Evolutionary conservation across 371 early-diverging fungal species (phyloP).

Genomic region (Mucor lusitanicus): DNA sequence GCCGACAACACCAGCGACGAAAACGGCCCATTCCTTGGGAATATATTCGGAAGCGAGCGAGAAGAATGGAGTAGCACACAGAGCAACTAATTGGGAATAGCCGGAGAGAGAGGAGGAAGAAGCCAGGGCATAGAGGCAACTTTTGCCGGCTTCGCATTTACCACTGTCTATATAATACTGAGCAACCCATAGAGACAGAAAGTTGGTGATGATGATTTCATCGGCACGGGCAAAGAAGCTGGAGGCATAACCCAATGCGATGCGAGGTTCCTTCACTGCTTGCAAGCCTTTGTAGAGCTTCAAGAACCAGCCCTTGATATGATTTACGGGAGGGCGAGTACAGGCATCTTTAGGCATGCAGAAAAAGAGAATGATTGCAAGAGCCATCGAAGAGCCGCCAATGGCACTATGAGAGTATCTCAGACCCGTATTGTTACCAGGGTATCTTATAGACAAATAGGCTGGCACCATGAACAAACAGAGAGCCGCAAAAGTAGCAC

Average conservation of each 20-base stretch:
- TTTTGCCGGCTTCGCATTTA: conserved; percentile 40
- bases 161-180: conserved; percentile 61
- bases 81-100: conserved; percentile 69
- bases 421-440: conserved; percentile 28
- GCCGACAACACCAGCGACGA: conserved; percentile 60
- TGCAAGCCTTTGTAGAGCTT: conserved; percentile 26
- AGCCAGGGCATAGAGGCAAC: conserved; percentile 49
- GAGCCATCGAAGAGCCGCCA: conserved; percentile 39
- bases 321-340: conserved; percentile 11
- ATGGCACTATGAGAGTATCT: conserved; percentile 34
- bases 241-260: conserved; percentile 61
- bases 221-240: conserved; percentile 78
- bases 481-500: conserved; percentile 53
- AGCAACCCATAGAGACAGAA: conserved; percentile 76
- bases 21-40: conserved; percentile 48
- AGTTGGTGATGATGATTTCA: conserved; percentile 73
- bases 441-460: conserved; percentile 19
- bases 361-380: conserved; percentile 39
- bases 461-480: conserved; percentile 46
- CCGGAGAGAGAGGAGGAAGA: conserved; percentile 67
- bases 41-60: conserved; percentile 51
- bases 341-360: conserved; percentile 35
- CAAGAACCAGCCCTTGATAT: conserved; percentile 1
- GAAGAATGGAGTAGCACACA: conserved; percentile 71
- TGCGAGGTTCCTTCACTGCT: conserved; percentile 59